Conservation (phyloP, 106 monocot species). For the Platanthera guangdongensis region DNA sequence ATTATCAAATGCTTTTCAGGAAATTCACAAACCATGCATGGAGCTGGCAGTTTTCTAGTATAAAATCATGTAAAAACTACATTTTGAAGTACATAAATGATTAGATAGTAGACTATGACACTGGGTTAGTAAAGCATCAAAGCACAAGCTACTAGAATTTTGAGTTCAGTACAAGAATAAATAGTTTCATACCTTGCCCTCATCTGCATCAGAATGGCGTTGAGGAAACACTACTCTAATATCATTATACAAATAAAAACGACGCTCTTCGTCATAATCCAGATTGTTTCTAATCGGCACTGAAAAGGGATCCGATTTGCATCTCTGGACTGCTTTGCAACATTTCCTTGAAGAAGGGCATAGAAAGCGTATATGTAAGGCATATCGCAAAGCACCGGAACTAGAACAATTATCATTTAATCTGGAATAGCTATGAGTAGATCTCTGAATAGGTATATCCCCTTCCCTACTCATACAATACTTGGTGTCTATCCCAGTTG, state of each 20-base stretch:
- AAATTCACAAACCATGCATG: background rate
- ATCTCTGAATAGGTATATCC: constrained; percentile 12
- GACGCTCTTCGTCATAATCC: constrained; percentile 38
- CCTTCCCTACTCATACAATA: constrained; percentile 4
- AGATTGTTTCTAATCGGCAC: constrained; percentile 20
- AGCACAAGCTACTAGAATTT: background rate
- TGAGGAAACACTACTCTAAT: constrained; percentile 91
- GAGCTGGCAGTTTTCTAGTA: background rate
- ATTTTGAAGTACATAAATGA: background rate
- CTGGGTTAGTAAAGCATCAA: background rate
- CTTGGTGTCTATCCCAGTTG: background rate
- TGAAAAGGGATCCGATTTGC: constrained; percentile 67
- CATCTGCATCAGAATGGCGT: constrained; percentile 89
- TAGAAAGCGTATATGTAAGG: constrained; percentile 82
- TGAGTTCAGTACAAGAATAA: background rate
- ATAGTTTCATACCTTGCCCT: constrained; percentile 65
- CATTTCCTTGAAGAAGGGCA: constrained; percentile 46
- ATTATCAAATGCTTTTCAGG: background rate
- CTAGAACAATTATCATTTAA: constrained; percentile 31
- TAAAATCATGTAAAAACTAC: background rate
- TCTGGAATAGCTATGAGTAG: constrained; percentile 23
- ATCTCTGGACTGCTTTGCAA: constrained; percentile 50
- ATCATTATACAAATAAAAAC: constrained; percentile 92
- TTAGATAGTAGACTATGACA: background rate
- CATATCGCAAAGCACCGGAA: constrained; percentile 69